Evolutionary conservation across 2,329 filamentous ascomycete genomes (phyloP), one percentile per base, ranked within the genome.

Genomic region (Phymatotrichopsis omnivora): DNA sequence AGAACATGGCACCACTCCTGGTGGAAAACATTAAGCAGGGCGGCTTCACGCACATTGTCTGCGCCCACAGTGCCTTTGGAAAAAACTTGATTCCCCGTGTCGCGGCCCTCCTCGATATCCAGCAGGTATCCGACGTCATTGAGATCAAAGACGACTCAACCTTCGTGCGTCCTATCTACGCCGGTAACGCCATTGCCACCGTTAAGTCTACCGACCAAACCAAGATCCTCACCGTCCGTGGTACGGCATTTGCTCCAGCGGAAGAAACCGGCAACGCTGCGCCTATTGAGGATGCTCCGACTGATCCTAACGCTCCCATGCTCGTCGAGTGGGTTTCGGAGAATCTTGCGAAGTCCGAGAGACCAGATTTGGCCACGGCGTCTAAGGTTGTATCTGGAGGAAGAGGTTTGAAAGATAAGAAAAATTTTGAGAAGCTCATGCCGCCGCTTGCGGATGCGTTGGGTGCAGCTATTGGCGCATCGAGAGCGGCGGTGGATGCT

Each of bases 1-100:
- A 98, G 68, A 95, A 85, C 70, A 96, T 76, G 62, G 91, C 89
- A n/a, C 83, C 86, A 45, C 71, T 98, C 35, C 72, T 98, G 30
- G 82, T 86, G 40, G 89, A 96, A 65, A 98, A 96, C 66, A 89
- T 96, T 66, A 93, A 93, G 69, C 91, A 91, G 63, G 87, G 85
- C 50, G 84, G 80, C 49, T 96, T 86, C 65, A 93, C 87, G 51
- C 91, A 98, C 62, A 75, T 98, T 54, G 74, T 98, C 59, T 83
- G 82, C 29, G 81, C 83, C 44, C 86, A 96, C 69, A 91, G 87
- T 19, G 86, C 91, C 1, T 98, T 98, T 66, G 91, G 91, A 60
- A 98, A 98, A 76, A 93, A 82, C 65, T 65, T 98, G 34, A 72
- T 98, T 67, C 91, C 91, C 29, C 80, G 91, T 52, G 83, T 95